Base-by-base conservation (phyloP, 1,139 yeast species). In the Taphrina communis region DNA sequence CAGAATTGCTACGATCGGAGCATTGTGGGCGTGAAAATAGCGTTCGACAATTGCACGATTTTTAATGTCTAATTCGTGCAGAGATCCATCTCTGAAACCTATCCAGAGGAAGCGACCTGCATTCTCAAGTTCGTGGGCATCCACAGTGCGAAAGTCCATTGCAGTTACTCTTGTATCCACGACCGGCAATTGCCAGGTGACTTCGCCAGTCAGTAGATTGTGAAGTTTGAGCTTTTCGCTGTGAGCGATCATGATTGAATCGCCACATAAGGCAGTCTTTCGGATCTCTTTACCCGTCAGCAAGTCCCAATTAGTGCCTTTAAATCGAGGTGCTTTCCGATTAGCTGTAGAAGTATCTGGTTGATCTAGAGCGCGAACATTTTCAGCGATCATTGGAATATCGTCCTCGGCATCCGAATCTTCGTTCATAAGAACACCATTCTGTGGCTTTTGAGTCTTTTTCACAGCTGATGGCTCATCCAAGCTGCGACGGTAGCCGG, bases 1-100 rank as follows among this genome's bases (percentile, higher is more conserved):
- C 52, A 73, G 73, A 17, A 78, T 77, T 12, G 73, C 72, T 6
- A 75, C 75, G 7, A 79, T 69, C 0, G 80, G 73, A 1, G 76
- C 69, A 58, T 72, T 65, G 69, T 79, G 81, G 36, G 74, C 75
- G 38, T 77, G 76, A 5, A 73, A 53, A 6, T 79, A 74, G 48
- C 74, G 75, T 50, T 71, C 72, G 11, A 70, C 68, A 7, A 74
- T 71, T 9, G 66, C 66, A 11, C 70, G 69, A 19, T 70, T 70
- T 17, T 71, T 72, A 35, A 76, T 39, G 68, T 74, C 76, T 0
- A 76, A 71, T 69, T 78, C 80, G 74, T 77, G 75, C 12, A 79
- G 56, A 14, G 74, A 73, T 4, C 82, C 82, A 19, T 79, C 81
- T 67, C 76, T 77, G 6, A 80, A 77, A 0, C 82, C 82, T 0